Conservation (phyloP, 768 basidiomycete genomes). For the Mycena filopes region DNA sequence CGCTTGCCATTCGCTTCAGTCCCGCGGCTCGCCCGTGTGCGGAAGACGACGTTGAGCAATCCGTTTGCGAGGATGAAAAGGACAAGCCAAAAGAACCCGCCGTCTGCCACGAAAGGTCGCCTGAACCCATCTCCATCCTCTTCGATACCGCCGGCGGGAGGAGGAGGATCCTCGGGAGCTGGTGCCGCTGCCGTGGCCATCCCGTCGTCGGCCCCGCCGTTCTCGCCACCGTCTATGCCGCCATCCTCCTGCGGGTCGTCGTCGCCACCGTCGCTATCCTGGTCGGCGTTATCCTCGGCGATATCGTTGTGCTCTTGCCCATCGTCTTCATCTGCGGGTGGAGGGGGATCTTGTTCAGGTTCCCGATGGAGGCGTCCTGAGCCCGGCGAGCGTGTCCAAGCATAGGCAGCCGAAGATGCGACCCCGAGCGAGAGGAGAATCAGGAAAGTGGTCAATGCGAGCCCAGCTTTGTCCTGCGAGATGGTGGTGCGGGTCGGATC, state of each 20-base stretch:
- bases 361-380: background rate
- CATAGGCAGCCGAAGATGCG: background rate
- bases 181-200: background rate
- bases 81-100: background rate
- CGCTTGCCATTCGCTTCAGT: no score
- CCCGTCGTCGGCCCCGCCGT: background rate
- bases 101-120: background rate
- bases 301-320: no score
- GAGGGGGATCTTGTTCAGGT: background rate
- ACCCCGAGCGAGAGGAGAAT: background rate
- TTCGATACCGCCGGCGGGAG: slow-evolving; percentile 1
- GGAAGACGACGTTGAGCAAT: no score
- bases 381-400: background rate
- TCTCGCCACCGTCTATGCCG: background rate
- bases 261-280: background rate
- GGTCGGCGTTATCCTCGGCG: background rate
- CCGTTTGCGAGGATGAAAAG: background rate
- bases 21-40: no score
- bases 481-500: background rate
- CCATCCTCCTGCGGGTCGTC: background rate
- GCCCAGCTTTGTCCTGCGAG: background rate
- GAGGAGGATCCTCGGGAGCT: slow-evolving; percentile 14
- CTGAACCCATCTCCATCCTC: background rate
- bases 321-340: background rate
- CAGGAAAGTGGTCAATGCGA: background rate